Percentiles rank a stretch among this genome's conserved stretches.
Conservation (phyloP, 306 rosid genomes). For the Inga oerstediana region DNA sequence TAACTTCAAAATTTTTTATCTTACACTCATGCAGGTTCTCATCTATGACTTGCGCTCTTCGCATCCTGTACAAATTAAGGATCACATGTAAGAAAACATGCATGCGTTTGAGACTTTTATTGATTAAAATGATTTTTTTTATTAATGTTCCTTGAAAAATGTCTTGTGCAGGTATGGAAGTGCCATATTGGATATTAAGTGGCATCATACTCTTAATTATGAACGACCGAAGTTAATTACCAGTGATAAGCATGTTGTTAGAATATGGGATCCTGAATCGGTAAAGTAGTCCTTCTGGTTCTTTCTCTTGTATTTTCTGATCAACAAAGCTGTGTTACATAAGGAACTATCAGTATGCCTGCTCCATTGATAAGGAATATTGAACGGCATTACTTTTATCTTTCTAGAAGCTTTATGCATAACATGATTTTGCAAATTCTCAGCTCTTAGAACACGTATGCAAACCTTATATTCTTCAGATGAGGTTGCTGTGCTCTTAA, state of each 20-base stretch:
- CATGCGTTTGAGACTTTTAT: constrained; percentile 14
- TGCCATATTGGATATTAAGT: constrained; percentile 87
- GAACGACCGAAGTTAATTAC: constrained; percentile 75
- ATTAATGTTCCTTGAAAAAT: constrained; percentile 23
- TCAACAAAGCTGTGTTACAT: constrained; percentile 19
- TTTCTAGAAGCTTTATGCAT: background rate
- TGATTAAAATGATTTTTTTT: background rate
- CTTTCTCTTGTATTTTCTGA: constrained; percentile 25
- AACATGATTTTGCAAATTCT: background rate
- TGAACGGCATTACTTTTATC: constrained; percentile 13
- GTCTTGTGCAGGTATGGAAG: constrained; percentile 75
- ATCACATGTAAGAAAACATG: constrained; percentile 77
- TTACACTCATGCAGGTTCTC: constrained; percentile 67
- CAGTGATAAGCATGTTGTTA: constrained; percentile 76
- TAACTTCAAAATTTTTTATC: background rate
- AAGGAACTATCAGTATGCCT: constrained; percentile 12
- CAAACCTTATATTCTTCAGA: constrained; percentile 3
- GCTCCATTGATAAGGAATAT: background rate
- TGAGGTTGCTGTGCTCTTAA: constrained; percentile 15
- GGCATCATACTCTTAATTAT: constrained; percentile 86
- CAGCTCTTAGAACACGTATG: constrained; percentile 5
- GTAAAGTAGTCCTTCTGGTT: constrained; percentile 40
- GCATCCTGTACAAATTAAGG: constrained; percentile 67
- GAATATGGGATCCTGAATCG: constrained; percentile 91
- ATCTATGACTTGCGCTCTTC: constrained; percentile 90